Evolutionary conservation across 345 rosid species (phyloP), one percentile per base, ranked within the genome.

Genomic region (Citrus hindsii): DNA sequence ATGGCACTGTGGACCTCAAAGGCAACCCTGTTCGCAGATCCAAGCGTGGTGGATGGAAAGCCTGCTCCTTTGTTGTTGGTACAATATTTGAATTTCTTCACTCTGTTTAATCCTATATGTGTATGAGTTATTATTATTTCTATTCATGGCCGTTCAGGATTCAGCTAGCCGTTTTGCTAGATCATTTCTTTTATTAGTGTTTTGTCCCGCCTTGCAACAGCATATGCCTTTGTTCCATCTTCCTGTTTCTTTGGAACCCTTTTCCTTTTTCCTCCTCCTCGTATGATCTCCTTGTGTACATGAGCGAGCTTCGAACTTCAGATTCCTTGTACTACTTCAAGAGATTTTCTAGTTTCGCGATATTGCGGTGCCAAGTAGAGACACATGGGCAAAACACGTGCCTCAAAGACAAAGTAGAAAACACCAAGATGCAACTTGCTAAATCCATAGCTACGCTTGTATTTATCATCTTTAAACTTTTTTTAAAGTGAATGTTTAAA

Each of bases 1-100:
- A 95, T 81, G 99, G 98, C n/a, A 95, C 99, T 2, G 96, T 93
- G 62, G 98, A 92, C 72, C 94, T 95, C 75, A 85, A 62, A 69
- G 99, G 97, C 33, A 90, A 93, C 62, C 97, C 94, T 16, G 91
- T 93, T 22, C 89, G 88, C 66, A 87, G 96, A 77, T 92, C 99
- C 77, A 72, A 85, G 71, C 86, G 90, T 68, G 99, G 99, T 25
- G 93, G 99, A 48, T 93, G 97, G 99, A 89, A 73, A 73, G 99
- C 97, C 81, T 91, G 97, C 33, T 89, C 86, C 75, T 95, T 90
- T 66, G 83, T 95, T 76, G 96, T 95, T 16, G 97, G 98, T 95
- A 93, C 28, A 13, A 4, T 64, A 3, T 53, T 9, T 9, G 48
- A 42, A 46, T 7, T 79, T 79, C 53, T 35, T 35, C 53, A 56